Conservation (phyloP, 345 rosid species). For the Cochlearia excelsa region DNA sequence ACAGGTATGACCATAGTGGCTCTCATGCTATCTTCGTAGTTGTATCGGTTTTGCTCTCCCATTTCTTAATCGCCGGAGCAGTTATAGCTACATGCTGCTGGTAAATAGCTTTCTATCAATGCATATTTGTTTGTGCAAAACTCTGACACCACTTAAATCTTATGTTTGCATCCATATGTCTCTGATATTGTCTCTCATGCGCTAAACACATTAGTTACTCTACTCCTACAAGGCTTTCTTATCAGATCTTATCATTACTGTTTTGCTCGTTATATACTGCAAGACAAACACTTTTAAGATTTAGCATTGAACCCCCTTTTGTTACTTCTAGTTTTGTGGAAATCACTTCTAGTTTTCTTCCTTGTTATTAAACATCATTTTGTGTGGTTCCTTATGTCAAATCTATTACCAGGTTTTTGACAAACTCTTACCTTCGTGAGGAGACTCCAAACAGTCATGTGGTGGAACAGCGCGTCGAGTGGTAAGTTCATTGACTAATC, state of each 20-base stretch:
- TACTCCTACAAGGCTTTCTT: not conserved
- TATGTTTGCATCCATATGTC: not conserved
- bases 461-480: constrained; percentile 97
- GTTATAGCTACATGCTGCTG: constrained; percentile 85
- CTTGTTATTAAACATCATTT: not conserved
- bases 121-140: constrained; percentile 13
- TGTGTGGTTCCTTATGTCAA: constrained; percentile 5
- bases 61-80: constrained; percentile 72
- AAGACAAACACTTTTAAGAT: constrained; percentile 4
- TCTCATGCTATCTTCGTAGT: constrained; percentile 79
- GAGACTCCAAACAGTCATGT: constrained; percentile 98
- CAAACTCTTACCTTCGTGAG: constrained; percentile 92
- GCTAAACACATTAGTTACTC: not conserved
- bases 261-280: not conserved
- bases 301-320: not conserved
- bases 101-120: constrained; percentile 45
- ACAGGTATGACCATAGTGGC: constrained; percentile 92
- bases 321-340: constrained; percentile 12
- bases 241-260: not conserved
- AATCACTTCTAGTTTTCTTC: constrained; percentile 7
- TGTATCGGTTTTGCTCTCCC: constrained; percentile 70
- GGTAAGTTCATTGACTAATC: constrained; percentile 55
- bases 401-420: constrained; percentile 64
- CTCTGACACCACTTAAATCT: not conserved
- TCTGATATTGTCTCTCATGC: not conserved